A percentile compares a stretch with the other conserved stretches of the same genome.
These are phyloP conservation scores for Nymphaea thermarum DNA, from an alignment of 164 flowering plant genomes.

Conservation along the genomic window DNA sequence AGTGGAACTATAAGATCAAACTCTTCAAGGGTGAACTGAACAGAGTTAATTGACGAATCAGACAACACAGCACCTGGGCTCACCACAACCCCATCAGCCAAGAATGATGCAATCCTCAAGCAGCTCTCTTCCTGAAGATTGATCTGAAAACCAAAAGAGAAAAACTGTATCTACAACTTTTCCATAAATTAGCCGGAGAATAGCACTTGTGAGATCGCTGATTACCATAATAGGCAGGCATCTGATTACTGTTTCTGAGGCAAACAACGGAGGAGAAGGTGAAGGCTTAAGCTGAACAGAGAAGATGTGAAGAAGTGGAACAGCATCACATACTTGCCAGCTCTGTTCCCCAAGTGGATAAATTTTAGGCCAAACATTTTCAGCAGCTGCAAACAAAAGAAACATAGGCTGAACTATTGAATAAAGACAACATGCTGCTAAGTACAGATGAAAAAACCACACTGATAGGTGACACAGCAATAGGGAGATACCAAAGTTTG, in stretches of 20 bases:
- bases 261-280: conserved; percentile 71
- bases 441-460: not conserved
- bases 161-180: conserved; percentile 1
- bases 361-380: conserved; percentile 73
- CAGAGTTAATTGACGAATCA: conserved; percentile 74
- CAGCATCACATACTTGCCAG: conserved; percentile 37
- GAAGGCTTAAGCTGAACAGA: conserved; percentile 78
- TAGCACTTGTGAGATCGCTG: not conserved
- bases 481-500: conserved; percentile 59
- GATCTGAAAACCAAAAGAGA: conserved; percentile 32
- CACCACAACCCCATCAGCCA: conserved; percentile 86
- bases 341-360: conserved; percentile 65
- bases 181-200: not conserved
- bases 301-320: conserved; percentile 60
- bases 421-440: not conserved
- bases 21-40: conserved; percentile 50
- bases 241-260: conserved; percentile 65
- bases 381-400: conserved; percentile 25
- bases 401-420: not conserved
- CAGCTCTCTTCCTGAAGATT: conserved; percentile 95
- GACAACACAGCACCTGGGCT: conserved; percentile 68
- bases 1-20: conserved; percentile 69
- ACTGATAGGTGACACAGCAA: not conserved
- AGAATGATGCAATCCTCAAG: conserved; percentile 75
- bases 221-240: conserved; percentile 85